Conservation (phyloP, 108 stramenopile species). For the Pelagomonas calceolata region DNA sequence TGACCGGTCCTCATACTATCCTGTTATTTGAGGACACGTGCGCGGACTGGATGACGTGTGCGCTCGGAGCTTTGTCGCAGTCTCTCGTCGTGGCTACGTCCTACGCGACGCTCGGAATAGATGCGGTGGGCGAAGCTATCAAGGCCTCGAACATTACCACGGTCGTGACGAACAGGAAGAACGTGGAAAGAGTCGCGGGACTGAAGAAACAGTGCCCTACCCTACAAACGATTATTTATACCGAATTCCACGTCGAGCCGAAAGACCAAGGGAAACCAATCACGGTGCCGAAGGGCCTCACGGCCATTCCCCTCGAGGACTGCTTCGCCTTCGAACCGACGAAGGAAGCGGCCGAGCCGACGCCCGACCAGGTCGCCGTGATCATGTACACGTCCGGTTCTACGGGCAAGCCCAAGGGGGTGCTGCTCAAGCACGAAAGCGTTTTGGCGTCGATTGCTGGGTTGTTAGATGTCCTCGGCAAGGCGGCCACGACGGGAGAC, state of each 20-base stretch:
- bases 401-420: conserved; percentile 86
- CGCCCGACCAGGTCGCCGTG: too few species aligned
- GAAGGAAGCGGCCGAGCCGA: too few species aligned
- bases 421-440: conserved; percentile 65
- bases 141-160: conserved; percentile 60
- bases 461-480: neutral
- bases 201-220: conserved; percentile 54
- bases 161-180: conserved; percentile 69
- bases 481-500: conserved; percentile 17
- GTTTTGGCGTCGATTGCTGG: too few species aligned
- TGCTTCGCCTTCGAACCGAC: too few species aligned
- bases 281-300: too few species aligned
- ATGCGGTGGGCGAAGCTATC: conserved; percentile 73
- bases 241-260: conserved; percentile 55
- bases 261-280: conserved; percentile 13
- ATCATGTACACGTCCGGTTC: conserved; percentile 83
- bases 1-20: conserved; percentile 63
- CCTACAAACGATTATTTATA: conserved; percentile 69
- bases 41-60: conserved; percentile 74
- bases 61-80: conserved; percentile 64
- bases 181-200: conserved; percentile 28
- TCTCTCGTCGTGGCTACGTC: conserved; percentile 68
- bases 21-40: conserved; percentile 84
- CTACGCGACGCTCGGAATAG: conserved; percentile 80
- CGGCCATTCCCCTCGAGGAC: too few species aligned